Conservation (phyloP, 768 basidiomycete genomes). For the Tricholoma hemisulphureum region DNA sequence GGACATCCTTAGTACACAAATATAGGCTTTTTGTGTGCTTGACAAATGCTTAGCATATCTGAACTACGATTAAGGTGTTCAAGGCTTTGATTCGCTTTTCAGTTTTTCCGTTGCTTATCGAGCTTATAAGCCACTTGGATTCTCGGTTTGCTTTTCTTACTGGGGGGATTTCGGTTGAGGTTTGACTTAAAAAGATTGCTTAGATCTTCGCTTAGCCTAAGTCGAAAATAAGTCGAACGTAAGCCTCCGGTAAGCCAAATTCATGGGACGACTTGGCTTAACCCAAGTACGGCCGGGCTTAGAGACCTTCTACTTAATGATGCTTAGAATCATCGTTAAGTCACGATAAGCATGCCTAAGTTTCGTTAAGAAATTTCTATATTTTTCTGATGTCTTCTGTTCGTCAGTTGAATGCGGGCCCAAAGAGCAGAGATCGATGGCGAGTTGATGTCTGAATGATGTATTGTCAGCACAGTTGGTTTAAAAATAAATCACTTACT, state of each 20-base stretch:
- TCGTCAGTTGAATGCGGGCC: too few species aligned
- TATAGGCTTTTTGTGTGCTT: neutral
- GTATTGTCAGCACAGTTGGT: too few species aligned
- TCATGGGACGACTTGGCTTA: too few species aligned
- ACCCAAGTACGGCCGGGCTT: neutral
- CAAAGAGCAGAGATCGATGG: too few species aligned
- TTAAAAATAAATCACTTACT: too few species aligned
- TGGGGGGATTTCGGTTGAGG: neutral
- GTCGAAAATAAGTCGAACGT: neutral
- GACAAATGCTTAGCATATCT: neutral
- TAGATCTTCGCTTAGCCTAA: neutral
- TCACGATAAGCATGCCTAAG: too few species aligned
- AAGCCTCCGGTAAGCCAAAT: too few species aligned
- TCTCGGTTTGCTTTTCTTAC: too few species aligned
- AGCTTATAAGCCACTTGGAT: too few species aligned
- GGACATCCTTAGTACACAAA: neutral
- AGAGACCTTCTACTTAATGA: neutral
- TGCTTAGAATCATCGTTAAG: neutral
- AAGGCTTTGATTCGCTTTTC: neutral
- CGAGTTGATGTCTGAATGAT: too few species aligned
- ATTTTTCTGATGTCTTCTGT: neutral
- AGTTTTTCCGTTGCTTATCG: neutral
- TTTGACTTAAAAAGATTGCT: neutral
- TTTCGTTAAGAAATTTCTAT: neutral
- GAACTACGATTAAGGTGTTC: too few species aligned